Conservation (phyloP, 306 rosid genomes). For the Castanospermum australe region DNA sequence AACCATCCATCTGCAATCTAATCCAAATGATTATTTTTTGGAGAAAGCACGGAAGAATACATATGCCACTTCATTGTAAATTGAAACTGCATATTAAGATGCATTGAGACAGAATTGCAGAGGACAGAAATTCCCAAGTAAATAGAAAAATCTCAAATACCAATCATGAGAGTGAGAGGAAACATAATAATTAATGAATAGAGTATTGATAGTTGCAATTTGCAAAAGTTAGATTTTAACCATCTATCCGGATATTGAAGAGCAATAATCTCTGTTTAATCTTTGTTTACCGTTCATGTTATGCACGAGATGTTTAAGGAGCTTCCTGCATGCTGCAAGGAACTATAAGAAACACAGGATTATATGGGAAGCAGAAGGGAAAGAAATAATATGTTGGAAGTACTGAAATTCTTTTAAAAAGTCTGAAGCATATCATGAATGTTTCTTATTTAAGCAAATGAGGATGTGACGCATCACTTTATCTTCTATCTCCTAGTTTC, state of each 20-base stretch:
- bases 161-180: no score
- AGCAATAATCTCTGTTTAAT: not conserved
- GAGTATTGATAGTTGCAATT: not conserved
- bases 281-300: not conserved
- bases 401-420: no score
- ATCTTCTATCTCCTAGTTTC: not conserved
- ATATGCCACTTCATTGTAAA: not conserved
- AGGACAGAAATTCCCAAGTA: not conserved
- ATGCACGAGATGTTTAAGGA: not conserved
- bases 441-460: not conserved
- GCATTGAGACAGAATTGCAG: not conserved
- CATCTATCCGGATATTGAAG: not conserved
- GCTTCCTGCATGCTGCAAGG: not conserved
- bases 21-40: slow-evolving; percentile 29
- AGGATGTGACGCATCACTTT: not conserved
- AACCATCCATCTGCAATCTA: slow-evolving; percentile 74
- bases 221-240: not conserved
- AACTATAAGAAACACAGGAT: not conserved
- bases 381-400: no score
- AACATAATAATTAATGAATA: not conserved
- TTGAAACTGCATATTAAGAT: not conserved
- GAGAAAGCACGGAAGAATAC: slow-evolving; percentile 8
- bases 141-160: not conserved
- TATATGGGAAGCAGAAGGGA: not conserved
- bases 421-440: no score